Evolutionary conservation across 192 early-diverging fungal genomes (phyloP).

Genomic region (Coemansia interrupta): DNA sequence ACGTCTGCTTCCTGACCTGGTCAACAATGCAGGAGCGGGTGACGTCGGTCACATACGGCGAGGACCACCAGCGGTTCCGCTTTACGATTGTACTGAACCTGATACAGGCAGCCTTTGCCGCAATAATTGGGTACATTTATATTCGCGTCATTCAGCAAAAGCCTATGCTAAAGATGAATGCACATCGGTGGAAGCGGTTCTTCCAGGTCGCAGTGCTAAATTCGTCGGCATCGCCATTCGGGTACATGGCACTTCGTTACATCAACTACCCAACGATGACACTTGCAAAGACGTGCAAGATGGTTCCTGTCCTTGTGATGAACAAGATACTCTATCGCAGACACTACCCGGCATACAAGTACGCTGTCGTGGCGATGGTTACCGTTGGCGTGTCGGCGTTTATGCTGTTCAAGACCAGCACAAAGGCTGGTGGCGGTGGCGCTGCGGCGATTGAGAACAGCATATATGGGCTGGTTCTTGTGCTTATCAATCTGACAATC

Average conservation of each 20-base stretch:
- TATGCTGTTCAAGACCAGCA: constrained; percentile 74
- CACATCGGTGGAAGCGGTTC: constrained; percentile 60
- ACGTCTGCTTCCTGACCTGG: constrained; percentile 95
- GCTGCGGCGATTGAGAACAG: constrained; percentile 56
- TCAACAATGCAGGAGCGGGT: constrained; percentile 92
- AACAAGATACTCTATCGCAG: constrained; percentile 87
- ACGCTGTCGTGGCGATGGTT: constrained; percentile 80
- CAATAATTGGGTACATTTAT: constrained; percentile 73
- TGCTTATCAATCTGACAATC: constrained; percentile 79
- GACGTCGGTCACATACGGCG: constrained; percentile 75
- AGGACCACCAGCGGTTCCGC: constrained; percentile 65
- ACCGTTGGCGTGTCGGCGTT: constrained; percentile 89
- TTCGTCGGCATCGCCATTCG: constrained; percentile 82
- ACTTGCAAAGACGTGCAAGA: constrained; percentile 92
- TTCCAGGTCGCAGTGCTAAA: constrained; percentile 72
- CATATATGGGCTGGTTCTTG: constrained; percentile 75
- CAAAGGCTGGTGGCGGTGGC: constrained; percentile 10
- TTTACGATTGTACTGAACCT: constrained; percentile 91
- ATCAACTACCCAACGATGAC: constrained; percentile 98
- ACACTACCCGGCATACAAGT: constrained; percentile 83
- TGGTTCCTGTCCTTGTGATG: constrained; percentile 95
- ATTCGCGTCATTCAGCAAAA: constrained; percentile 55
- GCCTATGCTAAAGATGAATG: constrained; percentile 39
- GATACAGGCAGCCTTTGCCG: constrained; percentile 76
- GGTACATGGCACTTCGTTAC: constrained; percentile 86